These are phyloP conservation scores for Phaeosphaeriaceae sp. DNA, from an alignment of 2,329 filamentous ascomycete genomes.

Conservation along the genomic window DNA sequence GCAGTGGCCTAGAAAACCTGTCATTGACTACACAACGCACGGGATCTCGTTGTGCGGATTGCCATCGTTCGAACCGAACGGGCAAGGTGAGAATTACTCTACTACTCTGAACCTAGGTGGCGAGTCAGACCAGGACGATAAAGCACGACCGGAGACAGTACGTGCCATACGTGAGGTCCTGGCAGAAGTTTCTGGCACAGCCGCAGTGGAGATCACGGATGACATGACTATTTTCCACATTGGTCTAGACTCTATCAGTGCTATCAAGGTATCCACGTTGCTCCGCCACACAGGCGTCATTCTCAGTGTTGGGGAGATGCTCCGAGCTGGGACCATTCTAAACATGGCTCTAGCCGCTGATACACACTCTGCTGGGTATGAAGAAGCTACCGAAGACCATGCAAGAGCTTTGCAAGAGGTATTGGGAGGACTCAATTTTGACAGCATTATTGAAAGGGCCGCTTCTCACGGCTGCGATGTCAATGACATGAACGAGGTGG, in stretches of 20 bases:
- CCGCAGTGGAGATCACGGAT: slow-evolving; percentile 64
- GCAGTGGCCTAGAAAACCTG: slow-evolving; percentile 53
- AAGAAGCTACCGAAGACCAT: slow-evolving; percentile 7
- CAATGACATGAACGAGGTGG: slow-evolving; percentile 57
- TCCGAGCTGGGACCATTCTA: slow-evolving; percentile 69
- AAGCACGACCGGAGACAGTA: slow-evolving; percentile 43
- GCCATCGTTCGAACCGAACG: slow-evolving; percentile 48
- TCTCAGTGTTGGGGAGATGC: slow-evolving; percentile 73
- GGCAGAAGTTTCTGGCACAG: slow-evolving; percentile 66
- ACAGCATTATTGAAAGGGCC: slow-evolving; percentile 48
- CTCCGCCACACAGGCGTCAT: slow-evolving; percentile 69
- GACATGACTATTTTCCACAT: slow-evolving; percentile 78
- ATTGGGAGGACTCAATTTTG: slow-evolving; percentile 50
- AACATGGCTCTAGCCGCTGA: slow-evolving; percentile 64
- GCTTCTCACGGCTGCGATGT: slow-evolving; percentile 45
- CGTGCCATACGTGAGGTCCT: slow-evolving; percentile 55
- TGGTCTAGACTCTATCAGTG: slow-evolving; percentile 89
- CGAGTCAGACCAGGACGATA: neutral
- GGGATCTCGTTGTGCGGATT: slow-evolving; percentile 71
- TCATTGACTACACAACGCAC: slow-evolving; percentile 61
- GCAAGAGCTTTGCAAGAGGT: slow-evolving; percentile 14
- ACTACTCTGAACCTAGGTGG: neutral
- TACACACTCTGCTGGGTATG: slow-evolving; percentile 4
- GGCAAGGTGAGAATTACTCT: neutral
- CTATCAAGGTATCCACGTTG: slow-evolving; percentile 80